These are phyloP conservation scores for Rhypophila decipiens DNA, from an alignment of 495 filamentous ascomycete genomes.

Conservation along the genomic window DNA sequence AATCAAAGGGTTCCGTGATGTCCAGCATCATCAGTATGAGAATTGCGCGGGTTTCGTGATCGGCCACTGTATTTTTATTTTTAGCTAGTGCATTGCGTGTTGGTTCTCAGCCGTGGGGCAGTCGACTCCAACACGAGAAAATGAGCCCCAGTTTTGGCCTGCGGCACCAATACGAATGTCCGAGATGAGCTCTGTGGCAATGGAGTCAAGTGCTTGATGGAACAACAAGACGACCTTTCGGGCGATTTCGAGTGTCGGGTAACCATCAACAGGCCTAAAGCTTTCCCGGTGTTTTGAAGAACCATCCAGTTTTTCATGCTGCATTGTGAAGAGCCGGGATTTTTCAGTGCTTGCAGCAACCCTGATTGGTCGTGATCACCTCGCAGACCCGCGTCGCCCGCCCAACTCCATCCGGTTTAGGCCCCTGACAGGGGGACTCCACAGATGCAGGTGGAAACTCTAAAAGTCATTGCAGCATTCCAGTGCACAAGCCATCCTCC, in stretches of 20 bases:
- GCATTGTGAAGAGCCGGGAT: neutral
- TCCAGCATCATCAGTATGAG: no score
- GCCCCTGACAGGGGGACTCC: slow-evolving; percentile 5
- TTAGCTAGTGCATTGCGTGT: neutral
- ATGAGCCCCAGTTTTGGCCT: neutral
- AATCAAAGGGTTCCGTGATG: no score
- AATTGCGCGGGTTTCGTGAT: neutral
- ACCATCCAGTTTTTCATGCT: no score
- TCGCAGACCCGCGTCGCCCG: slow-evolving; percentile 6
- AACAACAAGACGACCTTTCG: no score
- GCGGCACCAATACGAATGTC: neutral
- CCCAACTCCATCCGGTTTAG: slow-evolving; percentile 4
- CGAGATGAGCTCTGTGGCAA: no score
- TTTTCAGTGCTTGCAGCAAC: neutral
- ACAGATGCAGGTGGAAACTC: slow-evolving; percentile 9
- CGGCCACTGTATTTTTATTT: no score
- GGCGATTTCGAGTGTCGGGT: no score
- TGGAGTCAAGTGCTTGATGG: no score
- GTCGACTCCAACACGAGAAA: neutral
- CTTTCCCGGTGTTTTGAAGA: no score
- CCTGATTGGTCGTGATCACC: slow-evolving; percentile 11
- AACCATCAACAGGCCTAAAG: no score
- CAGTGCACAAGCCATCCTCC: no score
- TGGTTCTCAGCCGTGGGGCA: neutral
- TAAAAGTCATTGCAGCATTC: slow-evolving; percentile 11